phyloP scores from a whole-genome alignment of 139 green algal species.

The Chlamydomonas sphaeroides region DNA sequence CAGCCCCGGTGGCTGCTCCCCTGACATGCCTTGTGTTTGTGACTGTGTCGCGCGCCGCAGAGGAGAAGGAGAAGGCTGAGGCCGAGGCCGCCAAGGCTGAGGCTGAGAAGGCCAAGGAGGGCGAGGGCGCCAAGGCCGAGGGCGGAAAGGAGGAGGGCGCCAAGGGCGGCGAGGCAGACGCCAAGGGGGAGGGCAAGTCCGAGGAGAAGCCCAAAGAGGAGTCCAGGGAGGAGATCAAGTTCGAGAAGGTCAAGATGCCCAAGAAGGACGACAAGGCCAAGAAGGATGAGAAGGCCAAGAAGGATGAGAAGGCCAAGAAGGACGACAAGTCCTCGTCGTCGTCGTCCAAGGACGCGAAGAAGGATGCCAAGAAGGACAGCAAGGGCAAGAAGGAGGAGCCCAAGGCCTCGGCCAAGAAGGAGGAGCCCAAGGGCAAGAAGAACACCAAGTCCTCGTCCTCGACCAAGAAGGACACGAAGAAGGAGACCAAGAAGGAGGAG shows the following conservation, averaged over 20 bases:
- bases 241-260: neutral
- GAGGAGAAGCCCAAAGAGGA: too few species aligned
- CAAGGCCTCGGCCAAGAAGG: neutral
- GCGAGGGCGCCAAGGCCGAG: neutral
- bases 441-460: neutral
- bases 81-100: neutral
- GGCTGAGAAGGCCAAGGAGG: neutral
- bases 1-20: too few species aligned
- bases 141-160: neutral
- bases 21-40: too few species aligned
- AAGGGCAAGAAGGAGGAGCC: neutral
- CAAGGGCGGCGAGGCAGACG: neutral
- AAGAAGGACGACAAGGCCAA: too few species aligned
- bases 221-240: too few species aligned
- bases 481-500: neutral
- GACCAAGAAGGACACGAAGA: neutral
- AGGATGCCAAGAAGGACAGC: neutral
- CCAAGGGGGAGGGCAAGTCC: conserved; percentile 2
- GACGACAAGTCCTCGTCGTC: too few species aligned
- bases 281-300: too few species aligned
- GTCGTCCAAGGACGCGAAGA: neutral
- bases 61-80: neutral
- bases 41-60: too few species aligned
- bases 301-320: neutral
- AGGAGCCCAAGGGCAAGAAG: neutral